These are phyloP conservation scores for Mrakia hoshinonis DNA, from an alignment of 768 basidiomycete genomes.

Conservation along the genomic window DNA sequence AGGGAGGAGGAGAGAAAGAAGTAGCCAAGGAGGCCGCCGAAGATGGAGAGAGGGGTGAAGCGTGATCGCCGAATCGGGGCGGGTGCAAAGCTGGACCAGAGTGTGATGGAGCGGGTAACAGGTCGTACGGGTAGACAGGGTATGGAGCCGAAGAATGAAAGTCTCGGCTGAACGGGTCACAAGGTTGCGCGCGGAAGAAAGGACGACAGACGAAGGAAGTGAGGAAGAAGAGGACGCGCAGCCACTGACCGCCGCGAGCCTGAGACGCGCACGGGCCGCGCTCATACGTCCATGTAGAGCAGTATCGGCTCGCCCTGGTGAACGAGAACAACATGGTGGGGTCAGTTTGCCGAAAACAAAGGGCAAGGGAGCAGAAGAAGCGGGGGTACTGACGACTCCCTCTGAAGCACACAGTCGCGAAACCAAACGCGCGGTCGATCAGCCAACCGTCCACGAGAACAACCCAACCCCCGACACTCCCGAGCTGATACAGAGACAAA, in stretches of 20 bases:
- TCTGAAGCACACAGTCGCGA: slow-evolving; percentile 39
- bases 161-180: too few relatives aligned
- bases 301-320: slow-evolving; percentile 70
- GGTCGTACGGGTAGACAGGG: neutral
- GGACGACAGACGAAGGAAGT: neutral
- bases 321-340: neutral
- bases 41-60: neutral
- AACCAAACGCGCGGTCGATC: slow-evolving; percentile 45
- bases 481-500: too few relatives aligned
- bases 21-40: neutral
- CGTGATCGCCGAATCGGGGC: neutral
- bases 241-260: neutral
- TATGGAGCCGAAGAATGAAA: neutral
- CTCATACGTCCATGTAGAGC: slow-evolving; percentile 62
- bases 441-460: neutral
- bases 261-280: neutral
- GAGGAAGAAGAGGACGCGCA: neutral
- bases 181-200: neutral
- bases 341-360: neutral
- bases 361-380: neutral
- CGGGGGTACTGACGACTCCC: neutral
- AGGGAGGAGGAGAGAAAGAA: neutral
- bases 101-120: neutral
- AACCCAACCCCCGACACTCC: neutral
- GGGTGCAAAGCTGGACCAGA: neutral